Base-by-base conservation (phyloP, 192 early-diverging fungal species). In the Piromyces finnis region DNA sequence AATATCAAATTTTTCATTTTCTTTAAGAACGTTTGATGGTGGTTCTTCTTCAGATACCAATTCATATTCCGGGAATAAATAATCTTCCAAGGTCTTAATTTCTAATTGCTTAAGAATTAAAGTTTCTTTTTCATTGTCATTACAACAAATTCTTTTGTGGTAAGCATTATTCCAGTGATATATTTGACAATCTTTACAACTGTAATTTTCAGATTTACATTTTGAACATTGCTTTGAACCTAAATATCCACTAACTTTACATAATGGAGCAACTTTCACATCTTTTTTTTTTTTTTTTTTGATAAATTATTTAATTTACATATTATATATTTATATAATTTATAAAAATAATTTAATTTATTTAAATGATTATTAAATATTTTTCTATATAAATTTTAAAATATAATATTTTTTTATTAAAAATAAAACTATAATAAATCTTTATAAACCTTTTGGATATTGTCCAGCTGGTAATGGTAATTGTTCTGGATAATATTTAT, bases 171-270 rank as follows among this genome's bases (percentile, higher is more conserved):
- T 92, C 96, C 96, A 99, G 86, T 97, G 92, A 0, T 88, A 80
- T 17, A 91, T 80, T 86, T 98, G 96, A 85, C 98, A 96, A 13
- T 90, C 89, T 77, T 90, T 91, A 28, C 89, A 91, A 85, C 97
- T 98, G 86, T 99, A 99, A 30, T 82, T 83, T 15, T 86, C 88
- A 22, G 35, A 77, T 35, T 92, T 87, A 81, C 97, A 99, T 79
- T 89, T 88, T 79, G 90, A 89, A 85, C 97, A 99, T 18, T 83
- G 83, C 83, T 94, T 95, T 41, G 85, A 85, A 35, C 91, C 94
- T n/a, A 83, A 80, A 78, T 92, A 80, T 29, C 92, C 92, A 81
- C 94, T 51, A 51, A 51, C 41, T 51, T 22, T 51, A 51, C 41
- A 51, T 51, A 51, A 51, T 51, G 41, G 41, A 22, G 41, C 41